Conservation (phyloP, 331 rosid genomes). For the Quercus lobata region DNA sequence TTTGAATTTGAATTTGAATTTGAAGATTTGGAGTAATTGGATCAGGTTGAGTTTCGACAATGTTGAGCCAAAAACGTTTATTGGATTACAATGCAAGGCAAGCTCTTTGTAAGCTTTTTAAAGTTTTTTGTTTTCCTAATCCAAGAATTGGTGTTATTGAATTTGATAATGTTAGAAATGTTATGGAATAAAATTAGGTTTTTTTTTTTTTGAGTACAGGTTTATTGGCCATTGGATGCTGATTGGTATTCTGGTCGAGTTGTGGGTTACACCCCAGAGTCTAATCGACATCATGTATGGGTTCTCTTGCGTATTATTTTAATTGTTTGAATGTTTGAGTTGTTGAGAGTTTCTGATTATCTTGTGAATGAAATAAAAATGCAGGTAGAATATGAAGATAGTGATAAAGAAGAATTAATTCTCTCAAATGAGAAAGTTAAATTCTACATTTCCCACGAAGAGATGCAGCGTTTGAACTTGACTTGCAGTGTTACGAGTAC, state of each 20-base stretch:
- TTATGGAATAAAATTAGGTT: constrained; percentile 13
- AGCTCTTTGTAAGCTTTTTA: constrained; percentile 28
- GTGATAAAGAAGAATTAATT: constrained; percentile 66
- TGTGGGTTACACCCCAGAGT: constrained; percentile 52
- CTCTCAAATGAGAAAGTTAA: constrained; percentile 74
- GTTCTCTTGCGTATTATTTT: neutral
- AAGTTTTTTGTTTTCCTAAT: constrained; percentile 4
- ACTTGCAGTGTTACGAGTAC: constrained; percentile 42
- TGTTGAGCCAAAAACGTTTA: constrained; percentile 62
- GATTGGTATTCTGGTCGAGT: constrained; percentile 67
- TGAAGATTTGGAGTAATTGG: neutral
- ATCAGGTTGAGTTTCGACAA: constrained; percentile 71
- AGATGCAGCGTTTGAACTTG: constrained; percentile 72
- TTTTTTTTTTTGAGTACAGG: constrained; percentile 45
- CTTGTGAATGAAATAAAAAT: constrained; percentile 7
- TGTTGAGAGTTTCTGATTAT: neutral
- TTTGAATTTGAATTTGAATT: neutral
- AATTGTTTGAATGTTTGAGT: constrained; percentile 6
- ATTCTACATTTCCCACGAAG: constrained; percentile 74
- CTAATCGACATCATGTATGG: constrained; percentile 66
- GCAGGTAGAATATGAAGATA: constrained; percentile 87
- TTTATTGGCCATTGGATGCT: constrained; percentile 95
- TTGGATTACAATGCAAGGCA: constrained; percentile 96
- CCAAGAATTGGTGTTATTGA: neutral
- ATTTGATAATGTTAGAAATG: constrained; percentile 11